Evolutionary conservation across 75 land plant species (phyloP), one percentile per base, ranked within the genome.

Genomic region (Gnetum montanum): DNA sequence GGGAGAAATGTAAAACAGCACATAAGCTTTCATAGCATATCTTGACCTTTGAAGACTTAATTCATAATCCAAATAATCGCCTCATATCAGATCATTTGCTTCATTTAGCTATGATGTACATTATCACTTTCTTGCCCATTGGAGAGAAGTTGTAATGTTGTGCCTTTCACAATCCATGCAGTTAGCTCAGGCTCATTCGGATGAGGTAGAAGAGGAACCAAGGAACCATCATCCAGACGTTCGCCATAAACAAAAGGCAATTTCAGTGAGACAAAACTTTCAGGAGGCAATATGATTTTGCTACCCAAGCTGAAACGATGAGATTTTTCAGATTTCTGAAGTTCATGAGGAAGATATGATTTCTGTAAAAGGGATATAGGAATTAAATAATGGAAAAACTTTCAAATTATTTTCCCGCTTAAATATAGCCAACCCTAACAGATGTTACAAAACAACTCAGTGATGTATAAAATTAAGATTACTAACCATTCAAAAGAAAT

Each of bases 241-340:
- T 74, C 76, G 70, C 78, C 84, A 71, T 95, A 95, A 6, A 90
- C 78, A 72, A 90, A 90, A 49, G 97, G 99, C 8, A 95, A 76
- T 13, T 80, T 79, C 13, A 95, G 59, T 25, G 73, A 67, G 15
- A 95, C 67, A 30, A 95, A 86, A 72, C 97, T 90, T 16, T 95
- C 99, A 28, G 99, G 99, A 16, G 99, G 99, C 44, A 95, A 66
- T 29, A 90, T 72, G 28, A 95, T 82, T 46, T 63, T 65, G 46
- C 79, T 77, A n/a, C 80, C 89, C 40, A 72, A 49, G 61, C 81
- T 79, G 65, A 95, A 87, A 26, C 58, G 69, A 22, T 67, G 49
- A 35, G 72, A 58, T n/a, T 47, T 55, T 43, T 84, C 80, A 44
- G 61, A 20, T 11, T 75, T 53, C 33, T 33, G 58, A 59, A 67